phyloP scores from a whole-genome alignment of 306 rosid genomes.

The Cyamopsis tetragonoloba region DNA sequence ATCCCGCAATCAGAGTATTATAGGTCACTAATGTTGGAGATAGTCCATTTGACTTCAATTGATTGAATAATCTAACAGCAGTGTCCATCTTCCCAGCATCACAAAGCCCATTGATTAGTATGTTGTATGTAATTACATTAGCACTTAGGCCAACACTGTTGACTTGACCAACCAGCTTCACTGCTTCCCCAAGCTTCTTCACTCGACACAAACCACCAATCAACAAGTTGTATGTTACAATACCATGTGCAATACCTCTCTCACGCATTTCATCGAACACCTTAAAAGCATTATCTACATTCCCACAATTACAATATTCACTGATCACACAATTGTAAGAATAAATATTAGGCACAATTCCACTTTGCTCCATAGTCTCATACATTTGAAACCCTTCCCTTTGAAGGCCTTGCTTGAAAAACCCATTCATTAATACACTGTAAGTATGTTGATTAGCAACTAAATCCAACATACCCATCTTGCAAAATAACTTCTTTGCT shows the following conservation, averaged over 20 bases:
- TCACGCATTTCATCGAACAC: conserved; percentile 68
- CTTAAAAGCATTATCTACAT: conserved; percentile 40
- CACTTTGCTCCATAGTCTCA: conserved; percentile 51
- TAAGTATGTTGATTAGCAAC: conserved; percentile 65
- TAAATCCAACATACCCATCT: conserved; percentile 51
- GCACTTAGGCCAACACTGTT: conserved; percentile 47
- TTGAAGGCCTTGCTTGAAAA: conserved; percentile 64
- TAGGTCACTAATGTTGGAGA: conserved; percentile 66
- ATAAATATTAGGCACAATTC: conserved; percentile 47
- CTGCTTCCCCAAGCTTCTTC: conserved; percentile 45
- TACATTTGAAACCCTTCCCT: conserved; percentile 67
- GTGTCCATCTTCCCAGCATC: conserved; percentile 49
- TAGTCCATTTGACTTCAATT: conserved; percentile 53
- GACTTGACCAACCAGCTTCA: conserved; percentile 46
- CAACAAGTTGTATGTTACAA: conserved; percentile 54
- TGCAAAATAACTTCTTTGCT: conserved; percentile 58
- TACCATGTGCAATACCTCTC: conserved; percentile 49
- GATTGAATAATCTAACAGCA: conserved; percentile 53
- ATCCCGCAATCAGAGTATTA: conserved; percentile 59
- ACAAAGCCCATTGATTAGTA: conserved; percentile 63
- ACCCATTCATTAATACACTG: conserved; percentile 59
- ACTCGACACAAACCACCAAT: conserved; percentile 55
- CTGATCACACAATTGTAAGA: conserved; percentile 54
- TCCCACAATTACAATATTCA: conserved; percentile 49
- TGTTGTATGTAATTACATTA: conserved; percentile 54